Evolutionary conservation across 1,139 yeast genomes (phyloP).

Genomic region (Suhomyces bokatorum): DNA sequence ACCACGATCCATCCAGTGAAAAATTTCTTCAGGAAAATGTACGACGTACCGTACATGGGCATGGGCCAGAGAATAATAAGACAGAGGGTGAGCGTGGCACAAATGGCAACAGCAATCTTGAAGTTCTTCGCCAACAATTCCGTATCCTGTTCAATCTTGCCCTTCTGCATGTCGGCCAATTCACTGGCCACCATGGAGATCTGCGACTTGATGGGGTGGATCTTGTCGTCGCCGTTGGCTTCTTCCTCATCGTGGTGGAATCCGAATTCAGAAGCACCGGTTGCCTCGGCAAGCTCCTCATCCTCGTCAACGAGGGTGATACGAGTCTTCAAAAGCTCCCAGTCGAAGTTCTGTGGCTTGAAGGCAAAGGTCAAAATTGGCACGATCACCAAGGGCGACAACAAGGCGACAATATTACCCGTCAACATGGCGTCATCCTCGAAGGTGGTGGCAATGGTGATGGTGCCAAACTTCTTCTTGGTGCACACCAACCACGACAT

Average conservation of each 20-base stretch:
- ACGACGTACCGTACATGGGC: conserved; percentile 81
- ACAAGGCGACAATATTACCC: conserved; percentile 80
- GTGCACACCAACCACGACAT: conserved; percentile 68
- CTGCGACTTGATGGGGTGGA: conserved; percentile 41
- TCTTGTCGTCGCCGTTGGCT: conserved; percentile 35
- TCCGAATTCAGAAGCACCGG: conserved; percentile 22
- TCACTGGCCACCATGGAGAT: conserved; percentile 44
- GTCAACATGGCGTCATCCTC: conserved; percentile 80
- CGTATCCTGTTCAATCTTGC: conserved; percentile 46
- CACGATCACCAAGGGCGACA: conserved; percentile 67
- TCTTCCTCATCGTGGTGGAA: conserved; percentile 21
- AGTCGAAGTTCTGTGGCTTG: conserved; percentile 75
- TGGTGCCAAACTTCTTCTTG: conserved; percentile 49
- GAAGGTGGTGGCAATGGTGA: conserved; percentile 67
- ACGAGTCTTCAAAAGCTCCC: conserved; percentile 51
- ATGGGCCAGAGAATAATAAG: conserved; percentile 78
- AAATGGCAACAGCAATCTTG: conserved; percentile 54
- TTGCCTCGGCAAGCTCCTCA: conserved; percentile 50
- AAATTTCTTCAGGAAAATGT: conserved; percentile 67
- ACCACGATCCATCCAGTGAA: conserved; percentile 85
- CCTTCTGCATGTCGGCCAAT: conserved; percentile 37
- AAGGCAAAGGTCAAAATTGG: conserved; percentile 65
- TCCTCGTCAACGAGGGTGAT: conserved; percentile 69
- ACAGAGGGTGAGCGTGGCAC: conserved; percentile 57
- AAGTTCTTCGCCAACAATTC: conserved; percentile 50